Evolutionary conservation across 2,329 filamentous ascomycete species (phyloP).

Genomic region (Nemania sp.): DNA sequence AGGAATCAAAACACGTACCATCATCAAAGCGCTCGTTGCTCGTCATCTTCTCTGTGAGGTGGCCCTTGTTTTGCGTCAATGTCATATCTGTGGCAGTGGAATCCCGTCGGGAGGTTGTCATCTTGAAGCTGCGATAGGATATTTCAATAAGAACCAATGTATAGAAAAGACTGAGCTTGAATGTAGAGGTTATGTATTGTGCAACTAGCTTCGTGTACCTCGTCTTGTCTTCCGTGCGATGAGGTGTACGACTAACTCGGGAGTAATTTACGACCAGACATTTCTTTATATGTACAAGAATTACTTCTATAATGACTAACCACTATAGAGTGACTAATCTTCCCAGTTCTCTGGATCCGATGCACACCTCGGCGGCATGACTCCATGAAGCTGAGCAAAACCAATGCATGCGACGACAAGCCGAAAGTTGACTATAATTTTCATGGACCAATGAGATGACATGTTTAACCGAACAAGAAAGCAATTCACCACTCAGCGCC

Average conservation of each 20-base stretch:
- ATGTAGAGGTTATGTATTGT: no score
- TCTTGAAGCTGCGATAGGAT: conserved; percentile 1
- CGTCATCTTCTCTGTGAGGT: neutral
- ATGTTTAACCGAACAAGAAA: neutral
- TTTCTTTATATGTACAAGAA: conserved; percentile 11
- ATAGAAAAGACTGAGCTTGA: no score
- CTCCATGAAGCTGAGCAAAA: conserved; percentile 9
- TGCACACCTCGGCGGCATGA: neutral
- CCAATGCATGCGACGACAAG: conserved; percentile 8
- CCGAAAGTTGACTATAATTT: conserved; percentile 4
- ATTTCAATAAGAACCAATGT: neutral
- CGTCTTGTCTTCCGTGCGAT: neutral
- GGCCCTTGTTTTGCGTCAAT: conserved; percentile 32
- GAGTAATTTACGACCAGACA: neutral
- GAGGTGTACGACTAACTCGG: neutral
- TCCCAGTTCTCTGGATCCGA: neutral
- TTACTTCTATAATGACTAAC: neutral
- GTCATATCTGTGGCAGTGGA: conserved; percentile 43
- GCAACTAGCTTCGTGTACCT: no score
- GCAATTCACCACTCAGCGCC: conserved; percentile 5
- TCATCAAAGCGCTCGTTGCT: conserved; percentile 26
- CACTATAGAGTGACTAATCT: neutral
- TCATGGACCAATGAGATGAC: conserved; percentile 15
- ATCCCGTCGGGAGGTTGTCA: conserved; percentile 32
- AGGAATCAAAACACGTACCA: conserved; percentile 28